Evolutionary conservation across 768 basidiomycete species (phyloP).

Genomic region (Boletus tylopilopsis): DNA sequence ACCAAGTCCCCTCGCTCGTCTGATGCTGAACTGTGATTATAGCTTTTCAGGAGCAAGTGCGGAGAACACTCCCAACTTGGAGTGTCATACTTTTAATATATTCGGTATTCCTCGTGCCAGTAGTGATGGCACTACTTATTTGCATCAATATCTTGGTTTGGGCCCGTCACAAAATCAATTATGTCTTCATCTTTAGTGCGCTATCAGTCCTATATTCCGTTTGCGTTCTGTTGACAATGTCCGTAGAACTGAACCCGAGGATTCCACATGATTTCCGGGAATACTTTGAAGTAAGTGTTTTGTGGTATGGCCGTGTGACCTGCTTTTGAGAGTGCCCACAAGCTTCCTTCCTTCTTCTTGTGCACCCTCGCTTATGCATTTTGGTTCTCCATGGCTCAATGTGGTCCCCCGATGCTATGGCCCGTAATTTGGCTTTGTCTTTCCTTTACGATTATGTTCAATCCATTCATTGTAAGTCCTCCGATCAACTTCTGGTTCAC

Average conservation of each 20-base stretch:
- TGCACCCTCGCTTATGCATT: constrained; percentile 73
- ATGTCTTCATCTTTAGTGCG: constrained; percentile 87
- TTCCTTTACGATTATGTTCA: constrained; percentile 53
- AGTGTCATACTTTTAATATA: constrained; percentile 76
- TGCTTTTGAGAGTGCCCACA: constrained; percentile 2
- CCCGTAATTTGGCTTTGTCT: constrained; percentile 79
- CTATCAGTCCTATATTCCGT: not conserved
- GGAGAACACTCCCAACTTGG: constrained; percentile 61
- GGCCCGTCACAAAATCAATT: constrained; percentile 77
- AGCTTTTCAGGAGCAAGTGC: constrained; percentile 57
- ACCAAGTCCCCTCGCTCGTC: not conserved
- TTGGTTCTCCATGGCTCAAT: constrained; percentile 74
- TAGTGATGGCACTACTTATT: constrained; percentile 71
- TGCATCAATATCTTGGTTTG: constrained; percentile 81
- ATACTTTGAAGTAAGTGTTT: constrained; percentile 59
- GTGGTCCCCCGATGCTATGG: constrained; percentile 74
- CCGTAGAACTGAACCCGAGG: constrained; percentile 61
- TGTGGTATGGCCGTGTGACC: constrained; percentile 4
- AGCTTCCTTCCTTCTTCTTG: constrained; percentile 78
- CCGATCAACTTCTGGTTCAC: not conserved
- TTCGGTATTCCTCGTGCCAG: constrained; percentile 66
- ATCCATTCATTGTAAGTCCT: constrained; percentile 65
- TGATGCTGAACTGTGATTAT: not conserved
- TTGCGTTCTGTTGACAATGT: constrained; percentile 5
- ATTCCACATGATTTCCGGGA: constrained; percentile 74